phyloP scores from a whole-genome alignment of 805 yeast genomes.

The Blastobotrys attinorum region DNA sequence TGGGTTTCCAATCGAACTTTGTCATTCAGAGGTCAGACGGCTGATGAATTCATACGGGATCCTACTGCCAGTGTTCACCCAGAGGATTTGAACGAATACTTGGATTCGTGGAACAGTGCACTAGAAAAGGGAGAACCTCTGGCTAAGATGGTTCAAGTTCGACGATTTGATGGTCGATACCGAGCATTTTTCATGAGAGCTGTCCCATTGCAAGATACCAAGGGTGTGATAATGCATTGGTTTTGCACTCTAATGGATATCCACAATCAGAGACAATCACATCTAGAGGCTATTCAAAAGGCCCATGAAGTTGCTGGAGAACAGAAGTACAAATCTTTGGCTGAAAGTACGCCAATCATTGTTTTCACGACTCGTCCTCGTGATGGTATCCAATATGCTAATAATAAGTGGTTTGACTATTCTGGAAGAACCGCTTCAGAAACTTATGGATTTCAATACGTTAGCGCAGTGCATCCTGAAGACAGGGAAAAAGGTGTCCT shows the following conservation, averaged over 20 bases:
- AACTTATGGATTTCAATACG: conserved; percentile 23
- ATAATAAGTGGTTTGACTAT: conserved; percentile 26
- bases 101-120: conserved; percentile 21
- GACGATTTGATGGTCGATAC: conserved; percentile 27
- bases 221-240: conserved; percentile 27
- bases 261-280: conserved; percentile 27
- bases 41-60: conserved; percentile 19
- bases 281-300: conserved; percentile 21
- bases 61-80: conserved; percentile 22
- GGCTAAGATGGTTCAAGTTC: conserved; percentile 22
- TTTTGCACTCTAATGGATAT: conserved; percentile 29
- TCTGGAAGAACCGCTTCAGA: conserved; percentile 23
- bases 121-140: conserved; percentile 24
- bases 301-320: conserved; percentile 26
- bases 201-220: conserved; percentile 25
- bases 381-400: conserved; percentile 25
- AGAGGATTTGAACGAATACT: conserved; percentile 21
- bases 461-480: conserved; percentile 26
- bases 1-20: conserved; percentile 28
- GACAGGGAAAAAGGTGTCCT: conserved; percentile 22
- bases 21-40: conserved; percentile 25
- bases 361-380: conserved; percentile 24
- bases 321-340: conserved; percentile 25
- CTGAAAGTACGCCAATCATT: conserved; percentile 27
- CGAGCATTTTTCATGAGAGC: conserved; percentile 24